Percentiles rank a stretch among this genome's conserved stretches.
Evolutionary conservation across 2,329 filamentous ascomycete genomes (phyloP).

Genomic region (Magnaporthiopsis rhizophila): DNA sequence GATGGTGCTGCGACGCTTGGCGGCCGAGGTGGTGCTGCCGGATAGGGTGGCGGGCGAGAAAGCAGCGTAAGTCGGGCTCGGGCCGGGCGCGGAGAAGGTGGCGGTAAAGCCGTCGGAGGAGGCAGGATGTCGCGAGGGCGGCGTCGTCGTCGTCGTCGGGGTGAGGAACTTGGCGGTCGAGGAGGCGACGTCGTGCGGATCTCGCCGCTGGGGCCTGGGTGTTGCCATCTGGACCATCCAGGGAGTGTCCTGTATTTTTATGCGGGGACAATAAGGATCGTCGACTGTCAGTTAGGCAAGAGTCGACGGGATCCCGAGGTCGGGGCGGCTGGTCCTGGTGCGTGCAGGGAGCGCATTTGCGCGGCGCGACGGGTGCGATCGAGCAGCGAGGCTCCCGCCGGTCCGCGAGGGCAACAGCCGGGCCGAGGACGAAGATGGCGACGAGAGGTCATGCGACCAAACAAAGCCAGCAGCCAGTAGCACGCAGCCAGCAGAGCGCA

Average conservation of each 20-base stretch:
- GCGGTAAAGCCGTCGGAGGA: constrained; percentile 20
- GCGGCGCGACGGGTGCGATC: neutral
- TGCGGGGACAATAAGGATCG: neutral
- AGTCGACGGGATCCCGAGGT: neutral
- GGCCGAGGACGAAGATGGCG: neutral
- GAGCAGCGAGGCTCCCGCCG: neutral
- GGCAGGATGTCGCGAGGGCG: constrained; percentile 19
- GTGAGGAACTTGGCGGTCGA: constrained; percentile 17
- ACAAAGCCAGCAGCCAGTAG: too few species aligned
- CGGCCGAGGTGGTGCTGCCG: constrained; percentile 47
- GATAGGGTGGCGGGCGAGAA: constrained; percentile 80
- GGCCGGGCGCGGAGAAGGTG: constrained; percentile 28
- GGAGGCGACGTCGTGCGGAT: constrained; percentile 18
- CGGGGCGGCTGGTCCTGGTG: neutral
- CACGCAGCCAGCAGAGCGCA: neutral
- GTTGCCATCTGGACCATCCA: constrained; percentile 47
- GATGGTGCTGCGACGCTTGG: constrained; percentile 78
- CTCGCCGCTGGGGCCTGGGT: constrained; percentile 31
- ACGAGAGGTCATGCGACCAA: neutral
- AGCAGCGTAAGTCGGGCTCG: constrained; percentile 70
- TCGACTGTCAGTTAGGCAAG: neutral
- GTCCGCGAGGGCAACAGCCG: neutral
- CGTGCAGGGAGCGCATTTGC: neutral
- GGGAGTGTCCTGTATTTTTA: constrained; percentile 34
- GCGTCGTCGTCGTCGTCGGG: constrained; percentile 5